Base-by-base conservation (phyloP, 169 alveolate species). In the Theileria parva region DNA sequence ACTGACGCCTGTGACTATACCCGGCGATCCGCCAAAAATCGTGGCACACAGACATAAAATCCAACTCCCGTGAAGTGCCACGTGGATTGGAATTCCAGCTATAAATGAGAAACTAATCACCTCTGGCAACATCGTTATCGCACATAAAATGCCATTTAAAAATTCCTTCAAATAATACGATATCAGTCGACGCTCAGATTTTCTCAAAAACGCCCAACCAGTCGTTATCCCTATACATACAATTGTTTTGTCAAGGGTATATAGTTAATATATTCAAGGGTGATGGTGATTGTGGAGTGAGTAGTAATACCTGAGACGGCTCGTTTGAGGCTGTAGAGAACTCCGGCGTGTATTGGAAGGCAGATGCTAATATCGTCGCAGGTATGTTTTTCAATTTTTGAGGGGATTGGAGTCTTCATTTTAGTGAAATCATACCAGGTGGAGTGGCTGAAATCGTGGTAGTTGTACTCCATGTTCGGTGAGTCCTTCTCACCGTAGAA, bases 41-140 rank as follows among this genome's bases (percentile, higher is more conserved):
- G 94, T 71, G 1, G 95, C 92, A 70, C 88, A 85, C 50, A 92
- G 84, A 73, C 91, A 90, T 30, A 87, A 77, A 50, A 92, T 85
- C 86, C 94, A 92, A 19, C 93, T 88, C 12, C 94, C 93, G 65
- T 92, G 95, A 32, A 92, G 77, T 50, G 94, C 94, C 34, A 92
- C 64, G 44, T 87, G 89, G 28, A 93, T 92, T 21, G 94, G 94
- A 13, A 92, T 67, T n/a, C 92, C 88, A 7, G 95, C 95, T 23
- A 92, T 80, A 88, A 92, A 85, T 25, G 93, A 79, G 86, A 89
- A 92, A 44, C 93, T 80, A n/a, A 89, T 90, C 66, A 90, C 81
- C 61, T 88, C 95, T n/a, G 95, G 95, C 65, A 91, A 74, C 93
- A 91, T 87, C 19, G 94, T 91, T 81, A 91, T 79, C 30, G 93